Evolutionary conservation across 352 stramenopile genomes (phyloP).

Genomic region (Globisporangium emineosum): DNA sequence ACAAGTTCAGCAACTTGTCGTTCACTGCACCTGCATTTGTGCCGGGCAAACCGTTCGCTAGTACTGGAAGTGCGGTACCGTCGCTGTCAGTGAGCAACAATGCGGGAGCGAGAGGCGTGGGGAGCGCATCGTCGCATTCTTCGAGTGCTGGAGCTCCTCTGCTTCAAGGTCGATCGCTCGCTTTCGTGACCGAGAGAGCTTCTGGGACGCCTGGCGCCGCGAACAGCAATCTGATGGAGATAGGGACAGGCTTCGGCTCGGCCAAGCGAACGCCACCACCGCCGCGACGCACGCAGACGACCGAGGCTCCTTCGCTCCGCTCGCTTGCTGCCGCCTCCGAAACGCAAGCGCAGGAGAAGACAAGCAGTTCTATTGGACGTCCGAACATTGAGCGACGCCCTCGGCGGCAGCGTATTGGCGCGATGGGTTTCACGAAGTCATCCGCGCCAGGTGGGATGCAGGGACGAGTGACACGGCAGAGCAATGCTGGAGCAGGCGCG

Average conservation of each 20-base stretch:
- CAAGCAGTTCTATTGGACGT: neutral
- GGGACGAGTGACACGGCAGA: constrained; percentile 16
- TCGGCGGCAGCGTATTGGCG: constrained; percentile 52
- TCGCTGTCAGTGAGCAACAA: constrained; percentile 3
- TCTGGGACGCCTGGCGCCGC: constrained; percentile 13
- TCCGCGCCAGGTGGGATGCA: constrained; percentile 2
- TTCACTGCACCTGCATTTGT: constrained; percentile 56
- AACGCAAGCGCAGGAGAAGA: constrained; percentile 13
- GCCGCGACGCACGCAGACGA: neutral
- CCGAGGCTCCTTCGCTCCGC: constrained; percentile 7
- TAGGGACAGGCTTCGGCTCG: neutral
- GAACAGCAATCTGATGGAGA: constrained; percentile 17
- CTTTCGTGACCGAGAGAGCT: constrained; percentile 46
- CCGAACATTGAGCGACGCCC: constrained; percentile 28
- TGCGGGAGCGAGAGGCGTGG: neutral
- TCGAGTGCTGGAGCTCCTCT: neutral
- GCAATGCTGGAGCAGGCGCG: constrained; percentile 17
- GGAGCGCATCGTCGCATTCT: neutral
- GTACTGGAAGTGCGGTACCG: constrained; percentile 3
- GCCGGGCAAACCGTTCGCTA: constrained; percentile 21
- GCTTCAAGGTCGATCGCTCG: constrained; percentile 34
- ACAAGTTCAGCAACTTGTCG: constrained; percentile 60
- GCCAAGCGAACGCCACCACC: constrained; percentile 9
- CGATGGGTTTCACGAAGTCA: constrained; percentile 35
- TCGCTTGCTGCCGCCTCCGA: constrained; percentile 3